Base-by-base conservation (phyloP, 345 rosid genomes). In the Tarenaya hassleriana region DNA sequence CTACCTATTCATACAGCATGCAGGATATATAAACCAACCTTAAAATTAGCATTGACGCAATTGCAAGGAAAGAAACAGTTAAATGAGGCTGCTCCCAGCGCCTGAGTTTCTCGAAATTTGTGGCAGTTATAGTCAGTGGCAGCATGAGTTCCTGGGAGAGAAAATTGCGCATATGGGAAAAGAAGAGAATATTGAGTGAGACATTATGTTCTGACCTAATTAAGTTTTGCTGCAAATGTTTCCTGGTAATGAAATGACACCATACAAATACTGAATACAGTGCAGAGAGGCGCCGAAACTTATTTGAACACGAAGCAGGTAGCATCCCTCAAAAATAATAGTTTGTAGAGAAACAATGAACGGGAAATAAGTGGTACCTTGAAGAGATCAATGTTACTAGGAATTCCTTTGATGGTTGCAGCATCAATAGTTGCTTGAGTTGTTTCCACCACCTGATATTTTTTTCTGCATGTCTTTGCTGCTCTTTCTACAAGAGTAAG, bases 351-450 rank as follows among this genome's bases (percentile, higher is more conserved):
- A 17, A 34, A 27, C 29, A 16, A 33, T 34, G 7, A 11, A 15
- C 12, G 18, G 29, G 7, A 40, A 33, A 35, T 4, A 64, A 42
- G 48, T 1, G 27, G 53, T 46, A 87, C 98, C 98, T 84, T 91
- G 71, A 83, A 81, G 50, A 92, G 95, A 58, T 87, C 98, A 38
- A 91, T 87, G 73, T 91, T 92, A 73, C 90, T 82, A 13, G 95
- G 95, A 61, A 92, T 92, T 58, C 98, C 98, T 75, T 81, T 58
- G 41, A 92, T 69, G 73, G 69, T 79, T 33, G 98, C 98, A 62
- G 98, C 98, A 68, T 87, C 82, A 43, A 92, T 83, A 17, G 98
- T 92, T 37, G 95, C 98, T 73, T 87, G 98, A 50, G 98, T 84
- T 64, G 76, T 84, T 57, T 92, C 88, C 34, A 81, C 86, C 41